Conservation (phyloP, 371 early-diverging fungal genomes). For the Mucor saturninus region DNA sequence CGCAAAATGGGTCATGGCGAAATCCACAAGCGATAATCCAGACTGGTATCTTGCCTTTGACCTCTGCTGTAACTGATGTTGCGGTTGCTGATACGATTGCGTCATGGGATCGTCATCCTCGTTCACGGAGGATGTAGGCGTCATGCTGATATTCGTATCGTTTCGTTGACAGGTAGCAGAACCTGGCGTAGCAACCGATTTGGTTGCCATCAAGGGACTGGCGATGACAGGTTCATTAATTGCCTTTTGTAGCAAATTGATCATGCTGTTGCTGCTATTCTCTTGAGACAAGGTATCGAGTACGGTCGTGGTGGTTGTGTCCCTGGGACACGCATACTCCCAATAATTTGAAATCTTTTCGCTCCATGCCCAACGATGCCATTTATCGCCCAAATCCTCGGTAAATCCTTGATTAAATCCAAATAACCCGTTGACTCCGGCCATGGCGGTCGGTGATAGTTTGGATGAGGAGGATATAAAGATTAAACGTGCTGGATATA, state of each 20-base stretch:
- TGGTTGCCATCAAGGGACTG: conserved; percentile 45
- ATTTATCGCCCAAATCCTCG: conserved; percentile 49
- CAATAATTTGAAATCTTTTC: conserved; percentile 24
- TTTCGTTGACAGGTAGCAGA: conserved; percentile 12
- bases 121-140: background rate
- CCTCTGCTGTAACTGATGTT: conserved; percentile 1
- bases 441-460: conserved; percentile 32
- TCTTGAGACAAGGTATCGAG: conserved; percentile 21
- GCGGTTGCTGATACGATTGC: conserved; percentile 8
- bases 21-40: conserved; percentile 24
- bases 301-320: conserved; percentile 6
- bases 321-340: conserved; percentile 24
- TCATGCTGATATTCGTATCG: conserved; percentile 1
- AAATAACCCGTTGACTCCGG: conserved; percentile 41
- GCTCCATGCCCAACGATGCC: conserved; percentile 48
- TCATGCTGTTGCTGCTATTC: background rate
- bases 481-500: conserved; percentile 32
- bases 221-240: conserved; percentile 33
- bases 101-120: conserved; percentile 11
- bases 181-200: conserved; percentile 31
- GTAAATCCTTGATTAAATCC: conserved; percentile 41
- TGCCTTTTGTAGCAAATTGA: conserved; percentile 33
- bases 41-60: conserved; percentile 7
- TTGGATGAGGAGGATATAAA: conserved; percentile 38
- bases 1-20: conserved; percentile 24